Conservation (phyloP, 2,329 filamentous ascomycete species). For the Apiospora rasikravindrae region DNA sequence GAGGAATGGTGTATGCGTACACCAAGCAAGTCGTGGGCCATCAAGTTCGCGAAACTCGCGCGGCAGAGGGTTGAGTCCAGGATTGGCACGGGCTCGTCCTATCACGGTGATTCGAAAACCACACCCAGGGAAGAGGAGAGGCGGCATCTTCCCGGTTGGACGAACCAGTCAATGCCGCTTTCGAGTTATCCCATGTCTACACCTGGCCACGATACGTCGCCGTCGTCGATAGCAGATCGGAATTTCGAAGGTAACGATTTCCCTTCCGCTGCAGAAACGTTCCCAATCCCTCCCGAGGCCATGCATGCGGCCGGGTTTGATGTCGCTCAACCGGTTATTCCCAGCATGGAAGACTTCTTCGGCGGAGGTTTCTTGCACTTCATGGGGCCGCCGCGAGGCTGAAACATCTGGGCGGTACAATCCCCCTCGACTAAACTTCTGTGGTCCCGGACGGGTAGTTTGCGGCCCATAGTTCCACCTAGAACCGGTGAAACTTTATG, state of each 20-base stretch:
- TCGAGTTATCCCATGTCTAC: conserved; percentile 10
- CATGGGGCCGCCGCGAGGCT: conserved; percentile 25
- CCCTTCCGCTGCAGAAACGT: conserved; percentile 18
- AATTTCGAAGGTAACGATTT: conserved; percentile 22
- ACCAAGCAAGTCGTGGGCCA: conserved; percentile 39
- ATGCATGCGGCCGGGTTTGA: conserved; percentile 19
- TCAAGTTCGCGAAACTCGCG: conserved; percentile 37
- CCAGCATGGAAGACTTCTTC: conserved; percentile 42
- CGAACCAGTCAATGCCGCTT: conserved; percentile 16
- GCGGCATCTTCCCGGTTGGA: conserved; percentile 20
- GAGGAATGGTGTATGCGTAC: conserved; percentile 37
- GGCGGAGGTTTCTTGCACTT: conserved; percentile 40
- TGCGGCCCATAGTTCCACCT: conserved; percentile 16
- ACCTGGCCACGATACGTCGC: conserved; percentile 20
- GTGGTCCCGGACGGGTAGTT: not conserved
- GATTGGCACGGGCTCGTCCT: conserved; percentile 18
- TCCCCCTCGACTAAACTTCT: not conserved
- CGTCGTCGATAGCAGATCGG: conserved; percentile 19
- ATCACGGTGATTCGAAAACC: conserved; percentile 17
- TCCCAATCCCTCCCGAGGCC: conserved; percentile 19
- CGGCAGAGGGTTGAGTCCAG: conserved; percentile 37
- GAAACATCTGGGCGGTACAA: not conserved
- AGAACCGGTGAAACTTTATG: not conserved
- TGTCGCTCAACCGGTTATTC: conserved; percentile 35
- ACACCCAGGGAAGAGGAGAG: conserved; percentile 16